Percentiles rank a stretch among this genome's conserved stretches.
Conservation (phyloP, 2,329 filamentous ascomycete species). For the Alternaria longipes region DNA sequence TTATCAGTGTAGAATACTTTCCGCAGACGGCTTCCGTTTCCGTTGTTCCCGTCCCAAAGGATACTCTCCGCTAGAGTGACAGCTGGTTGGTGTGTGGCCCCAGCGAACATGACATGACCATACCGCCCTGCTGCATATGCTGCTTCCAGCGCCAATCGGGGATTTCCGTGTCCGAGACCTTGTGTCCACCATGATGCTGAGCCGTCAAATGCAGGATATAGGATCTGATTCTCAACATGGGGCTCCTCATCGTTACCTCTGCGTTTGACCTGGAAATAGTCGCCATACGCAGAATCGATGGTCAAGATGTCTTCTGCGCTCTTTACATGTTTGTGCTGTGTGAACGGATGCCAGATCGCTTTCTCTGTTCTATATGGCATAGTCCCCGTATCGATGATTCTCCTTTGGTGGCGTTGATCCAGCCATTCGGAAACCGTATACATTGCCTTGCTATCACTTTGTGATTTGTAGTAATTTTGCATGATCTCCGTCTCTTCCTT, state of each 20-base stretch:
- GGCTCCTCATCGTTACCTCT: constrained; percentile 33
- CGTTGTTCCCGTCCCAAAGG: constrained; percentile 61
- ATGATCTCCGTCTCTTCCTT: constrained; percentile 66
- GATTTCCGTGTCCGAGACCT: constrained; percentile 79
- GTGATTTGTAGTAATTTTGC: constrained; percentile 67
- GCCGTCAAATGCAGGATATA: constrained; percentile 78
- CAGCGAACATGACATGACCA: constrained; percentile 88
- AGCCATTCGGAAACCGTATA: constrained; percentile 62
- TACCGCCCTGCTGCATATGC: constrained; percentile 85
- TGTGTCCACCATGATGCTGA: constrained; percentile 95
- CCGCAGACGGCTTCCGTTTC: constrained; percentile 68
- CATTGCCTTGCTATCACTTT: constrained; percentile 53
- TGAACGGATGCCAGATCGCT: constrained; percentile 86
- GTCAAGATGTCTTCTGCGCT: constrained; percentile 70
- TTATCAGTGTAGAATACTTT: constrained; percentile 87
- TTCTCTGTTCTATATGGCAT: constrained; percentile 67
- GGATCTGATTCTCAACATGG: constrained; percentile 47
- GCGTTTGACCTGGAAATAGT: constrained; percentile 74
- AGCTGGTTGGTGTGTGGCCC: constrained; percentile 80
- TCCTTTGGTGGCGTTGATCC: constrained; percentile 61
- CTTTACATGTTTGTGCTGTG: constrained; percentile 75
- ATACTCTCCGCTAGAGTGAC: constrained; percentile 73
- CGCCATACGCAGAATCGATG: constrained; percentile 82
- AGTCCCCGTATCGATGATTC: constrained; percentile 67
- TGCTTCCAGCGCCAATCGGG: constrained; percentile 74